These are phyloP conservation scores for Rhinocladiella mackenziei DNA, from an alignment of 2,329 filamentous ascomycete genomes.

Conservation along the genomic window DNA sequence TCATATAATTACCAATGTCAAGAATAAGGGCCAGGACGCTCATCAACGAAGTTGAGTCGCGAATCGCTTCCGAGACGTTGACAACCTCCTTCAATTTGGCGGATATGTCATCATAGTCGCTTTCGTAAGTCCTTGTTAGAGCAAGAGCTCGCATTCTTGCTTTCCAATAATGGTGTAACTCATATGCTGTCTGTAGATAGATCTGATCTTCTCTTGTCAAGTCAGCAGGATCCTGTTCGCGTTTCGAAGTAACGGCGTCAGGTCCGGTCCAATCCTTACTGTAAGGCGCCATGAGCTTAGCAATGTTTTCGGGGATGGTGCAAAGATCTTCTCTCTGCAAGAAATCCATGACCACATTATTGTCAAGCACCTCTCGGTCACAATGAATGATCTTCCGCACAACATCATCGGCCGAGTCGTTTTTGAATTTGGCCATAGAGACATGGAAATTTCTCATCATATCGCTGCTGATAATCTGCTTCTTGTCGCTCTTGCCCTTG, in stretches of 20 bases:
- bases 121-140: constrained; percentile 76
- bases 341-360: constrained; percentile 93
- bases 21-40: constrained; percentile 93
- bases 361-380: constrained; percentile 82
- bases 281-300: constrained; percentile 90
- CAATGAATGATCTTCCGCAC: constrained; percentile 94
- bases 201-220: constrained; percentile 94
- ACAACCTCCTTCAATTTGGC: constrained; percentile 83
- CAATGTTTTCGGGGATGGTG: constrained; percentile 83
- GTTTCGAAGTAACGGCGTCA: constrained; percentile 68
- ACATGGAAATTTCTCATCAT: constrained; percentile 90
- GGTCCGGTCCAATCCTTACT: constrained; percentile 94
- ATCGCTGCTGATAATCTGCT: constrained; percentile 90
- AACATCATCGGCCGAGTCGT: constrained; percentile 74
- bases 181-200: constrained; percentile 86
- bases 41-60: constrained; percentile 89
- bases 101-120: constrained; percentile 88
- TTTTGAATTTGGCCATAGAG: constrained; percentile 88
- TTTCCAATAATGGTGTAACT: constrained; percentile 98
- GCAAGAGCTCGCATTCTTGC: constrained; percentile 87
- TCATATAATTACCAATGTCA: constrained; percentile 99
- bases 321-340: constrained; percentile 88
- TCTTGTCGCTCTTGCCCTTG: constrained; percentile 88
- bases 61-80: constrained; percentile 77
- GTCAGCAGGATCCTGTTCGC: constrained; percentile 82